Base-by-base conservation (phyloP, 805 yeast genomes). In the Sugiyamaella chiloensis region DNA sequence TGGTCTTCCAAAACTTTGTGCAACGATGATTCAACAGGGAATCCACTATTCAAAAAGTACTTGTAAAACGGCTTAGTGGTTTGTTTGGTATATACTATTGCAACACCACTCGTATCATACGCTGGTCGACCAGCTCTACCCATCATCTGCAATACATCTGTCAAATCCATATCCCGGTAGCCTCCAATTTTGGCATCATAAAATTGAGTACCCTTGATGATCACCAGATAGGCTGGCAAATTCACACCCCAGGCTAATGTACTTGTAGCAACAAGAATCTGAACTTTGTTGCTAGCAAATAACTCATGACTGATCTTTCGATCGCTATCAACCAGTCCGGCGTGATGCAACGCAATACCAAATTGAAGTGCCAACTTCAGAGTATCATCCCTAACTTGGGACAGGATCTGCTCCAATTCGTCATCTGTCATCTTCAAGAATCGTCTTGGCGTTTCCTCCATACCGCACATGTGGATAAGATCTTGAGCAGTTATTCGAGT, bases 161-260 rank as follows among this genome's bases (percentile, higher is more conserved):
- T 85, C 58, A 85, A 72, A 60, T 85, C 91, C 91, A 85, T 85
- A 59, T 85, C 91, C 55, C 78, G 73, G 62, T 85, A 85, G 1
- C 76, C 86, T 60, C 83, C 87, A 51, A 74, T 68, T 46, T 68
- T 74, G 19, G 74, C 74, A 17, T 72, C 74, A 77, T 83, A 85
- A 44, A 76, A 72, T 55, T 75, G 80, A 0, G 93, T 85, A 24
- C 91, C 91, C 63, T 85, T 85, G 55, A 85, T 82, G 37, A 85
- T 78, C 12, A 85, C 93, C 55, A 85, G 68, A 65, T 84, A 85
- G 0, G 93, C 91, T 1, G 91, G 91, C 53, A 85, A 71, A 58
- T 85, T 85, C 40, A 85, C 91, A 65, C 91, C 91, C 91, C 91
- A 85, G 0, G 93, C 91, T 53, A 85, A 72, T 1, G 91, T 85